phyloP scores from a whole-genome alignment of 2,329 filamentous ascomycete species.

The Hawksworthiomyces lignivorus region DNA sequence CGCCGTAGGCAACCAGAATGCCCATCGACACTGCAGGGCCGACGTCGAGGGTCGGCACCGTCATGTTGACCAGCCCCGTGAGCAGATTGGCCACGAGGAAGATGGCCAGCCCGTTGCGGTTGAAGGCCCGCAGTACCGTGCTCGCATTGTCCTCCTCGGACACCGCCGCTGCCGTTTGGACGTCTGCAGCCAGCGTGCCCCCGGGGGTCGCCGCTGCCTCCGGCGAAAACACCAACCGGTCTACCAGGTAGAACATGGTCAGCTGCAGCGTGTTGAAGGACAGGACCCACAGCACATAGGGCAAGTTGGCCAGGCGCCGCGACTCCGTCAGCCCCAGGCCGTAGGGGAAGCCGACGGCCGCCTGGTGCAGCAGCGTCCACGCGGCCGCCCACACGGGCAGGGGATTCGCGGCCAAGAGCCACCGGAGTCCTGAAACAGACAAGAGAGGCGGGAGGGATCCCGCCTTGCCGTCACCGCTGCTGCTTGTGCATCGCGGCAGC shows the following conservation, averaged over 20 bases:
- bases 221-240: slow-evolving; percentile 66
- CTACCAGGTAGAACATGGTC: slow-evolving; percentile 67
- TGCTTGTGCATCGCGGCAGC: no score
- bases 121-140: slow-evolving; percentile 72
- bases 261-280: slow-evolving; percentile 86
- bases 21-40: slow-evolving; percentile 58
- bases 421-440: no score
- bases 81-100: slow-evolving; percentile 85
- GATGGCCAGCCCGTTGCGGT: slow-evolving; percentile 76
- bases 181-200: no score
- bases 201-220: slow-evolving; percentile 42
- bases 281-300: slow-evolving; percentile 88
- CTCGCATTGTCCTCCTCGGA: slow-evolving; percentile 58
- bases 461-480: no score
- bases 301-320: slow-evolving; percentile 82
- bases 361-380: slow-evolving; percentile 64
- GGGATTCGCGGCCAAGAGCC: slow-evolving; percentile 28
- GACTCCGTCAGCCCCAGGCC: slow-evolving; percentile 74
- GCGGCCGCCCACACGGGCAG: slow-evolving; percentile 56
- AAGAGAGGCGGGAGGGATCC: no score
- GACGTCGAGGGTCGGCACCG: slow-evolving; percentile 71
- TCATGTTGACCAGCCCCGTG: slow-evolving; percentile 85
- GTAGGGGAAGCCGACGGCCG: slow-evolving; percentile 54
- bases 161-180: slow-evolving; percentile 50
- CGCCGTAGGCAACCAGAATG: slow-evolving; percentile 67